Conservation (phyloP, 2,329 filamentous ascomycete species). For the Cladosporium sp. region DNA sequence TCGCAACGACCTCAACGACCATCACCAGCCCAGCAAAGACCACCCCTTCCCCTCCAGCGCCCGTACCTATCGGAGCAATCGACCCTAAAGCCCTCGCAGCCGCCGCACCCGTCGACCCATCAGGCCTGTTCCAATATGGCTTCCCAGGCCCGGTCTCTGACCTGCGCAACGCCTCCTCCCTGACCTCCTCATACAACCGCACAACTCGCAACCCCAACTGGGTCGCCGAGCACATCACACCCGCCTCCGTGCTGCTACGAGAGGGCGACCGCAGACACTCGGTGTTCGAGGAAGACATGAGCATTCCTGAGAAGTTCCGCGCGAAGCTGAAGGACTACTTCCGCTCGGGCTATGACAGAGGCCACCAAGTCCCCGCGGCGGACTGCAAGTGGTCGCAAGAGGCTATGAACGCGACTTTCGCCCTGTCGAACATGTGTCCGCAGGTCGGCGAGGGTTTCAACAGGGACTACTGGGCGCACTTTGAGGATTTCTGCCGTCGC, state of each 20-base stretch:
- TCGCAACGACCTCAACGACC: constrained; percentile 31
- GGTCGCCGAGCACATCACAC: constrained; percentile 92
- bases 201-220: constrained; percentile 87
- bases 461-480: constrained; percentile 98
- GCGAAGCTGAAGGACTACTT: constrained; percentile 91
- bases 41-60: constrained; percentile 24
- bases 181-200: constrained; percentile 87
- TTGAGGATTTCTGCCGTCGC: constrained; percentile 92
- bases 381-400: constrained; percentile 93
- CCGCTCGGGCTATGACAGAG: constrained; percentile 89
- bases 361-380: constrained; percentile 94
- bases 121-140: constrained; percentile 55
- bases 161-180: constrained; percentile 68
- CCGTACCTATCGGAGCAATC: constrained; percentile 22
- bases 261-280: constrained; percentile 82
- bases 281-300: constrained; percentile 74
- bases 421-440: constrained; percentile 93
- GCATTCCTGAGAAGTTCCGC: constrained; percentile 80
- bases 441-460: constrained; percentile 99
- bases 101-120: constrained; percentile 42
- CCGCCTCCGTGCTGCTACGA: constrained; percentile 68
- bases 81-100: constrained; percentile 20
- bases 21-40: constrained; percentile 22
- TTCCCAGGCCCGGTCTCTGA: constrained; percentile 90
- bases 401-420: constrained; percentile 95